These are phyloP conservation scores for Benincasa hispida DNA, from an alignment of 306 rosid species.

Conservation along the genomic window DNA sequence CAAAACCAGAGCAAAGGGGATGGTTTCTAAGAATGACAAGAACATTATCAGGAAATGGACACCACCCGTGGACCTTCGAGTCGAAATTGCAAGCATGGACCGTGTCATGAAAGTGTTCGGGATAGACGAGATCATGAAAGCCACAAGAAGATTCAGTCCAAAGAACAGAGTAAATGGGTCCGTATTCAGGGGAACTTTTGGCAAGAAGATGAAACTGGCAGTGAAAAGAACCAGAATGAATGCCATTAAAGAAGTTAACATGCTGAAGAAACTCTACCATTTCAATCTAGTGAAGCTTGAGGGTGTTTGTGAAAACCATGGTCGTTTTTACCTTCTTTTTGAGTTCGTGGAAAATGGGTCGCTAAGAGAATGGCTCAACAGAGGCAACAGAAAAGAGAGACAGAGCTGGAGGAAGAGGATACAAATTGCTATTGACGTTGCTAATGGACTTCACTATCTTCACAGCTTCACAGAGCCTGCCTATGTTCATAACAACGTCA, in stretches of 20 bases:
- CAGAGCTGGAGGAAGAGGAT: slow-evolving; percentile 41
- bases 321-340: slow-evolving; percentile 33
- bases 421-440: slow-evolving; percentile 65
- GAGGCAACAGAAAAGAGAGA: slow-evolving; percentile 14
- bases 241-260: slow-evolving; percentile 40
- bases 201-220: slow-evolving; percentile 17
- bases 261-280: slow-evolving; percentile 47
- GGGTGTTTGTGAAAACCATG: slow-evolving; percentile 38
- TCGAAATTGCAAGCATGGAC: slow-evolving; percentile 38
- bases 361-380: slow-evolving; percentile 48
- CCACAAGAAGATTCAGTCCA: slow-evolving; percentile 38
- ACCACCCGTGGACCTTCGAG: slow-evolving; percentile 22
- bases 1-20: slow-evolving; percentile 16
- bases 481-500: slow-evolving; percentile 49
- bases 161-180: slow-evolving; percentile 36
- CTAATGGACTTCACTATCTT: slow-evolving; percentile 71
- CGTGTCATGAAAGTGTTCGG: slow-evolving; percentile 22
- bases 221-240: slow-evolving; percentile 33
- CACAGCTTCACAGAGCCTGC: slow-evolving; percentile 63
- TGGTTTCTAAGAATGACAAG: neutral
- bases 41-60: neutral
- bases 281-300: slow-evolving; percentile 52
- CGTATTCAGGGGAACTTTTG: slow-evolving; percentile 29
- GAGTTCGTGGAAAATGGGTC: slow-evolving; percentile 67
- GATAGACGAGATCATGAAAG: slow-evolving; percentile 29